Base-by-base conservation (phyloP, 257 asterid species). In the Lavandula angustifolia region DNA sequence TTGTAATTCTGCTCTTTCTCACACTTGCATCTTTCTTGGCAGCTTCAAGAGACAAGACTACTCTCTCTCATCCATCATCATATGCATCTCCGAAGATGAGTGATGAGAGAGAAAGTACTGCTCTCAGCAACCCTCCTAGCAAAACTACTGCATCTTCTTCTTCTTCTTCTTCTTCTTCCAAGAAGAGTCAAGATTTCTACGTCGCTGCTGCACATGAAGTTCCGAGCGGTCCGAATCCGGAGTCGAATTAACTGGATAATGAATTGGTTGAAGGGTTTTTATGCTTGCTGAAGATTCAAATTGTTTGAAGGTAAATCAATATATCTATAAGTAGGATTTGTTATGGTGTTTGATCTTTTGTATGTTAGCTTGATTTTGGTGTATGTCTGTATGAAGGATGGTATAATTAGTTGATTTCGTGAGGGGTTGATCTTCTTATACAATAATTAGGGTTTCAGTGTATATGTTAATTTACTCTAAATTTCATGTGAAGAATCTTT, bases 161-260 rank as follows among this genome's bases (percentile, higher is more conserved):
- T 3, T 37, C 8, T 37, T 37, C 41, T 37, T 37, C 41, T 5
- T 37, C 41, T 37, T 37, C 46, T 12, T 8, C 9, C 31, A 58
- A 69, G 12, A 55, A 29, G 37, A 53, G 64, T 40, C 69, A 67
- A 44, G 63, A 63, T 44, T 42, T n/a, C 37, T 90, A 79, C 51
- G 63, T 72, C 2, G 82, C 42, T 22, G 87, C 78, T 64, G 88
- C 87, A 29, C 97, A 90, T 82, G 92, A 84, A 57, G 97, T 90
- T 46, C 97, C 95, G 0, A 90, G 97, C 50, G 97, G 97, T 60
- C 84, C 97, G 32, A 90, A 90, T 76, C 96, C 97, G 0, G 90
- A 85, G 80, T 85, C 94, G 22, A 90, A 90, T 60, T 62, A 82
- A 77, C 33, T 41, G 0, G n/a, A 34, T 38, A 31, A 4, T 51